phyloP scores from a whole-genome alignment of 345 rosid species.

The Pistacia vera region DNA sequence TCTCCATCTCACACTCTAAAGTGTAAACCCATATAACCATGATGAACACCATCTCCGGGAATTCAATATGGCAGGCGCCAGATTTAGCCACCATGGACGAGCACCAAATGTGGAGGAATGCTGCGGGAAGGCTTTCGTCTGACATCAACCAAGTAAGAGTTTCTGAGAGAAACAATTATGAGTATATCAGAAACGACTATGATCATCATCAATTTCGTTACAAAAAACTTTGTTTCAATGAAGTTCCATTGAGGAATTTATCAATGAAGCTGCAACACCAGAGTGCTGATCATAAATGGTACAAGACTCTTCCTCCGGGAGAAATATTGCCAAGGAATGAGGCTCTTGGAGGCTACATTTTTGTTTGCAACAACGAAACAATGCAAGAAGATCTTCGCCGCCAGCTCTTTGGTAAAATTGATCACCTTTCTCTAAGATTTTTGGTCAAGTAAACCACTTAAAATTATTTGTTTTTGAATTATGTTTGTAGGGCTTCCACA shows the following conservation, averaged over 20 bases:
- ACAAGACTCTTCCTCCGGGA: conserved; percentile 38
- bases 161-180: neutral
- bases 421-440: neutral
- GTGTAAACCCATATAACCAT: no score
- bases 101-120: neutral
- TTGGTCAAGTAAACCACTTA: no score
- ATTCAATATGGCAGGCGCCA: neutral
- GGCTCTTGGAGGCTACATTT: conserved; percentile 58
- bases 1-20: no score
- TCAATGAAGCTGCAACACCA: neutral
- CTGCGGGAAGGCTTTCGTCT: neutral
- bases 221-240: neutral
- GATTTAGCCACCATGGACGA: neutral
- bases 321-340: conserved; percentile 44
- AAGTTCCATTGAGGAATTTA: neutral
- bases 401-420: conserved; percentile 52
- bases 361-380: conserved; percentile 66
- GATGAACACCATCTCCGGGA: neutral
- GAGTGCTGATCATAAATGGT: conserved; percentile 24
- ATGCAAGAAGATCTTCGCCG: conserved; percentile 62
- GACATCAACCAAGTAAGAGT: no score
- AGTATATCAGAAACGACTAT: neutral
- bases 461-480: neutral
- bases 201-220: neutral
- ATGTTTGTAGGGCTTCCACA: conserved; percentile 50